phyloP scores from a whole-genome alignment of 139 green algal species.

The Volvox reticuliferus region DNA sequence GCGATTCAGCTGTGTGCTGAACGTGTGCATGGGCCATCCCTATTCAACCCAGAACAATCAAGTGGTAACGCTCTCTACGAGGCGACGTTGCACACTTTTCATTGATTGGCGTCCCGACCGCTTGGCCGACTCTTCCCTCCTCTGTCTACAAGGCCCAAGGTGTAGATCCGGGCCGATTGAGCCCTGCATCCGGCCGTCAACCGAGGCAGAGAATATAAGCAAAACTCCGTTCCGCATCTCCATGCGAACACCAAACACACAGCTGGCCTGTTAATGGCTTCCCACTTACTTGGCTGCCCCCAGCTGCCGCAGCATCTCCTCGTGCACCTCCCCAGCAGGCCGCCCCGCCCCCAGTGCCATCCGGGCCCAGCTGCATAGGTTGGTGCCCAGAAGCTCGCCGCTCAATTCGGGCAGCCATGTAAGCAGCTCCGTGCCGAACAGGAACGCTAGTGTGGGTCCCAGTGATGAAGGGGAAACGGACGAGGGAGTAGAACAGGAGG shows the following conservation, averaged over 20 bases:
- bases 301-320: neutral
- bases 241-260: no score
- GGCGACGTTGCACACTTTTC: neutral
- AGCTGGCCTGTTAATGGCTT: no score
- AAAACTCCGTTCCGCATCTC: no score
- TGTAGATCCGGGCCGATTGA: no score
- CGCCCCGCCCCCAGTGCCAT: neutral
- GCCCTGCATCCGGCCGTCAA: no score
- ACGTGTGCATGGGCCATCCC: neutral
- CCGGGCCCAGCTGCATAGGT: neutral
- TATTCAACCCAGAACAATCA: neutral
- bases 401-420: neutral
- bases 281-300: slow-evolving; percentile 7
- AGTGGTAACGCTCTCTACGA: neutral
- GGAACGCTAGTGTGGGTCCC: neutral
- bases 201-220: no score
- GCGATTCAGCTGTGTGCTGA: neutral
- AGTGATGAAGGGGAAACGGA: neutral
- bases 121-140: no score
- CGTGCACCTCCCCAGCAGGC: slow-evolving; percentile 9
- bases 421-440: slow-evolving; percentile 38
- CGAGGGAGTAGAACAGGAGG: neutral
- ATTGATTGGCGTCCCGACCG: neutral
- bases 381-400: neutral
- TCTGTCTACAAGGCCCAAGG: no score